Base-by-base conservation (phyloP, 768 basidiomycete genomes). In the Lentinula sp. region DNA sequence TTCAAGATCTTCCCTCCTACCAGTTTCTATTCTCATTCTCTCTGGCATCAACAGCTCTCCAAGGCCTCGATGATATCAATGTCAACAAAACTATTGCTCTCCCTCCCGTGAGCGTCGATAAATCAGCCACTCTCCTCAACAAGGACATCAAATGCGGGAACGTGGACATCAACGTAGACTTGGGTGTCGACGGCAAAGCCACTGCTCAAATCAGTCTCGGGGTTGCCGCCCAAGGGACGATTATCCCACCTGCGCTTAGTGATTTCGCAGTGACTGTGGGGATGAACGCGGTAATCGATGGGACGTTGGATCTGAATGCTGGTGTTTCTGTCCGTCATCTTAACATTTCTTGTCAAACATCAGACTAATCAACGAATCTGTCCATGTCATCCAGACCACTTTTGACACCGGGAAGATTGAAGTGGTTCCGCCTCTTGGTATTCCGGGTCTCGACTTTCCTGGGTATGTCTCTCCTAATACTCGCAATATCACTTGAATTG, bases 401-500 rank as follows among this genome's bases (percentile, higher is more conserved):
- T 61, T 82, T 16, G 77, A 80, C 62, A 75, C 79, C 0, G 81
- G 78, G 4, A 74, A 73, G 45, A 69, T 80, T 56, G 65, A 67
- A 15, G 65, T 84, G 11, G 71, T 79, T 43, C 67, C 55, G 10
- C 55, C 75, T 53, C 63, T 76, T 35, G 78, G 78, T 1, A 71
- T 84, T 59, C 79, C 79, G 1, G 81, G 79, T 6, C 71, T 83
- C 16, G 75, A 79, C 64, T 75, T 84, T 67, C 80, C 81, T 46
- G 80, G 77, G 79, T 80, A 68, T 4, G 23, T 42, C 8, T n/a
- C 4, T 7, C 16, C n/a, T 9, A 43, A 8, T 5, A 45, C 42
- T 23, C 28, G 57, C 34, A 11, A 4, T 58, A 8, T 18, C 2
- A 28, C 23, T 45, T 21, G 5, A 39, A 18, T 31, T 1, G 2